Evolutionary conservation across 2,329 filamentous ascomycete genomes (phyloP), one percentile per base, ranked within the genome.

Genomic region (Neofusicoccum ribis): DNA sequence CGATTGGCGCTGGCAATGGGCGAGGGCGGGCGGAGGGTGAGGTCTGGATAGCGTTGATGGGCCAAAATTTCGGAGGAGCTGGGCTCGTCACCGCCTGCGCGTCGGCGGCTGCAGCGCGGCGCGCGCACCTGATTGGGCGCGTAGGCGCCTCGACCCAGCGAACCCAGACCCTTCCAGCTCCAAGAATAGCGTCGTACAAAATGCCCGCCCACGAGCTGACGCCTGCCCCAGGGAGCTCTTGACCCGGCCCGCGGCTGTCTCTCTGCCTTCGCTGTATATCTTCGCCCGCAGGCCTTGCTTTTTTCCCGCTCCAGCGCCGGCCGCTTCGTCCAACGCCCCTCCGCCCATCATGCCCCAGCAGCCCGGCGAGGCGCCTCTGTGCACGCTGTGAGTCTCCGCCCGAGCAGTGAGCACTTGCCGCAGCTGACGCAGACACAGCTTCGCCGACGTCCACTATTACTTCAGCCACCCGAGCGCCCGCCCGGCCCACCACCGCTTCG

Each of bases 361-460:
- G 67, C 80, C 78, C 66, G 82, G 81, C 60, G 82, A 84, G 67
- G 78, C 78, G 62, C 76, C 80, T 27, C 70, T 83, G 47, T 72
- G 79, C 63, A 83, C 81, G 11, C 77, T 84, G 81, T 83, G 70
- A 71, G 81, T 72, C 27, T n/a, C 31, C 27, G 6, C 27, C 27
- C 5, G 27, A 31, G 27, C 27, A 31, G 5, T 31, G 27, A 7
- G 27, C 27, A 20, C 20, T 14, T 1, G 17, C 1, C 27, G 9
- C 7, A 20, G 52, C 72, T 77, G 69, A 74, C 68, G 66, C n/a
- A 41, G 37, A 31, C 23, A 64, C 68, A 93, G 91, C 72, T 93
- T 91, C 72, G 89, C 86, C 68, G 91, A 94, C 72, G 75, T 93
- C 63, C 91, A 93, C 76, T 93, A 93, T 77, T 92, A 88, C 77